Base-by-base conservation (phyloP, 257 asterid genomes). In the Solanum corneliomulleri region DNA sequence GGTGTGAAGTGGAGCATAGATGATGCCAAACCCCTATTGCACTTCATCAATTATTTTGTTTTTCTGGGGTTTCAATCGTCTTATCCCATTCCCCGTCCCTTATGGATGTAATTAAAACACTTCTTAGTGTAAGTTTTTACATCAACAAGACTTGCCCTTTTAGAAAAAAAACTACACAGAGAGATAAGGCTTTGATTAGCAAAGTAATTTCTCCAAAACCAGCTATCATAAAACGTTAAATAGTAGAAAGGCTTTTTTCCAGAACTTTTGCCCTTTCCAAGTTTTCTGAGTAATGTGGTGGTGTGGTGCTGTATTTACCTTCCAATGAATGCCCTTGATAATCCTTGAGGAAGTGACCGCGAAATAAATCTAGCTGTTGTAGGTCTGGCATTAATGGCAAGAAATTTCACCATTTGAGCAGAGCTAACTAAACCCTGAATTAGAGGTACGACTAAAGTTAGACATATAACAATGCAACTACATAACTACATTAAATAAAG, bases 371-470 rank as follows among this genome's bases (percentile, higher is more conserved):
- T 93, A 75, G 92, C 92, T 37, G 95, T 89, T 41, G 99, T 97
- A 56, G 99, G 99, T 88, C 99, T 93, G 85, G 98, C 99, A 92
- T 92, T 95, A 68, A 93, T 93, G 41, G 96, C 96, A 82, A 97
- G 89, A 91, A 92, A 97, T 89, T 75, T 96, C 89, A 92, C 96
- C 95, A 97, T 91, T 91, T 97, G 99, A 89, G 98, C 98, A 72
- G 99, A 96, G 88, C 99, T 97, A 78, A 97, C 94, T 93, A 96
- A 90, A 86, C 99, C 99, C 99, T 97, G 91, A 80, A 91, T 87
- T 71, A 88, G 64, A 87, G 85, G 66, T 20, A 58, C 27, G 66
- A 91, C 87, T 92, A 88, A 86, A 81, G 87, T 84, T 71, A 89
- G 66, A 64, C 66, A 72, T 7, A 66, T 21, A 56, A 41, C n/a